Evolutionary conservation across 73 alveolate species (phyloP).

Genomic region (Paramecium tetraurelia): DNA sequence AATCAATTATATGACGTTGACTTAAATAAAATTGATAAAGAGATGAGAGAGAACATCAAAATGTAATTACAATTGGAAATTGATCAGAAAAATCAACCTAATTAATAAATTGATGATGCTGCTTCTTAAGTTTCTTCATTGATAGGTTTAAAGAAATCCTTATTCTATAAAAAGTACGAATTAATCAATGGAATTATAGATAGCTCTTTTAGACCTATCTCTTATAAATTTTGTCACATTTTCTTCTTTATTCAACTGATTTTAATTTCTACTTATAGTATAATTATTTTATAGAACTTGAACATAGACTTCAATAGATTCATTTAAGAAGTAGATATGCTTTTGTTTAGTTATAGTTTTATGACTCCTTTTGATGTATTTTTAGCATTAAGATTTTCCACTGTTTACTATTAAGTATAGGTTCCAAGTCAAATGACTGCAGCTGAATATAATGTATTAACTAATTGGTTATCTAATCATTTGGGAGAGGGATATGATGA

Average conservation of each 20-base stretch:
- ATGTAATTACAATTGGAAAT: slow-evolving; percentile 9
- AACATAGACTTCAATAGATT: slow-evolving; percentile 11
- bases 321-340: slow-evolving; percentile 23
- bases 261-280: background rate
- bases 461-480: background rate
- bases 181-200: background rate
- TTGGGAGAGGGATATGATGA: slow-evolving; percentile 32
- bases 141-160: background rate
- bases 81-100: background rate
- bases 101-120: background rate
- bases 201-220: background rate
- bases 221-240: background rate
- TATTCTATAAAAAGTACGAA: slow-evolving; percentile 19
- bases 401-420: background rate
- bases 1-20: slow-evolving; percentile 48
- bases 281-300: background rate
- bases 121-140: slow-evolving; percentile 40
- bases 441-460: background rate
- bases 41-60: slow-evolving; percentile 16
- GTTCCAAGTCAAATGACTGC: background rate
- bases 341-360: background rate
- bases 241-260: background rate
- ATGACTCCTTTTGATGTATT: slow-evolving; percentile 40
- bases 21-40: slow-evolving; percentile 44
- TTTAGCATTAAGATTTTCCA: background rate